Evolutionary conservation across 371 early-diverging fungal species (phyloP).

Genomic region (Apophysomyces variabilis): DNA sequence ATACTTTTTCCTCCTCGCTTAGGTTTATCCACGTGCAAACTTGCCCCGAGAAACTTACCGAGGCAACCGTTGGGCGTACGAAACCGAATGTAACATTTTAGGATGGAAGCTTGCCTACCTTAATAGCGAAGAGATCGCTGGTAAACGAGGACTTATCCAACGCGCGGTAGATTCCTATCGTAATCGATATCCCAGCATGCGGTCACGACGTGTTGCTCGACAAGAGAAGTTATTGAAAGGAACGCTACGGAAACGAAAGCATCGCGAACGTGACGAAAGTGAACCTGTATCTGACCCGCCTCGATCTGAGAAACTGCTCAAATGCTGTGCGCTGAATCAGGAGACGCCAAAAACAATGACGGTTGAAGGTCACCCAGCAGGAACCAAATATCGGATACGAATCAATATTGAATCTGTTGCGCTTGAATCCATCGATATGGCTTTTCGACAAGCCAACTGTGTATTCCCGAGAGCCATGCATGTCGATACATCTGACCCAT

Average conservation of each 20-base stretch:
- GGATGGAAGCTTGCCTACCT: constrained; percentile 90
- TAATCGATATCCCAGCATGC: constrained; percentile 81
- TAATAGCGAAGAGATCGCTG: constrained; percentile 82
- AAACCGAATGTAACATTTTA: constrained; percentile 83
- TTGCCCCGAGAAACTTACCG: constrained; percentile 62
- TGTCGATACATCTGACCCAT: constrained; percentile 27
- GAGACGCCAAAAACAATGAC: constrained; percentile 29
- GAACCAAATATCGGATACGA: constrained; percentile 41
- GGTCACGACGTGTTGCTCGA: constrained; percentile 81
- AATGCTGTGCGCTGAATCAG: neutral
- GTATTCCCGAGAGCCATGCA: constrained; percentile 53
- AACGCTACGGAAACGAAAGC: constrained; percentile 53
- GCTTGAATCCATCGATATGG: constrained; percentile 39
- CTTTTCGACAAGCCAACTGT: constrained; percentile 47
- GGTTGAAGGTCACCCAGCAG: constrained; percentile 23
- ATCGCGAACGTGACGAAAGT: constrained; percentile 36
- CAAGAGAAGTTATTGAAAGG: constrained; percentile 76
- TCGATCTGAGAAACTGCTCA: neutral
- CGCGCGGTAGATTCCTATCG: constrained; percentile 95
- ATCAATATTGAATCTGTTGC: constrained; percentile 53
- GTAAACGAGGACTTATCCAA: constrained; percentile 92
- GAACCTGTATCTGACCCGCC: constrained; percentile 12
- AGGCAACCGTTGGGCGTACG: constrained; percentile 91
- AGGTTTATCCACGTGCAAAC: constrained; percentile 50
- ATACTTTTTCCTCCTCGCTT: constrained; percentile 10